phyloP scores from a whole-genome alignment of 2,329 filamentous ascomycete genomes.

The Pseudonectria foliicola region DNA sequence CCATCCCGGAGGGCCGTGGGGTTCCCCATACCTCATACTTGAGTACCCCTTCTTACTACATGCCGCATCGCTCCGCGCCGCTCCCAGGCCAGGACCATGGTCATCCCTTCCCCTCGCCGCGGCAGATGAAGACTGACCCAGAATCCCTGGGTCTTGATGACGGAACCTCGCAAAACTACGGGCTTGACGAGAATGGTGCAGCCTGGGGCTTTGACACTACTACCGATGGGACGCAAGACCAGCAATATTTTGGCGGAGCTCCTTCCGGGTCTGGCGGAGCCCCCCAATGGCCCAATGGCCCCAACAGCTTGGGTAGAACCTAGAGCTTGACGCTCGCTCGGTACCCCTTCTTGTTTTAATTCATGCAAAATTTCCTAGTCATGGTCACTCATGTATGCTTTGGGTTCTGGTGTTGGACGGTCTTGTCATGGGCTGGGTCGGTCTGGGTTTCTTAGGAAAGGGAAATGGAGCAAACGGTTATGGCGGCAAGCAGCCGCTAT shows the following conservation, averaged over 20 bases:
- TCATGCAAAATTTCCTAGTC: too few relatives aligned
- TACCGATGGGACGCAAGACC: slow-evolving; percentile 9
- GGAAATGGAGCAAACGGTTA: too few relatives aligned
- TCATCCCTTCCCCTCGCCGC: slow-evolving; percentile 11
- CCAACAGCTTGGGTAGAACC: slow-evolving; percentile 4
- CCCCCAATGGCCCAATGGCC: slow-evolving; percentile 8
- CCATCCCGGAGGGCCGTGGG: slow-evolving; percentile 6
- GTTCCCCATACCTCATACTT: slow-evolving; percentile 6
- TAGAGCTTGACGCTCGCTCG: background rate
- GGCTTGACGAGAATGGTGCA: slow-evolving; percentile 8
- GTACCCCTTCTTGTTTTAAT: background rate
- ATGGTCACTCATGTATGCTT: too few relatives aligned
- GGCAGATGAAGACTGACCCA: slow-evolving; percentile 12
- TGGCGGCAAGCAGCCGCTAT: too few relatives aligned
- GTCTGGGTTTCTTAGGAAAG: too few relatives aligned
- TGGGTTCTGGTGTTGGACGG: too few relatives aligned
- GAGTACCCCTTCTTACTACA: slow-evolving; percentile 11
- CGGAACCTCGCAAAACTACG: slow-evolving; percentile 10
- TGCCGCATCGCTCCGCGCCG: slow-evolving; percentile 8
- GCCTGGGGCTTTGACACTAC: slow-evolving; percentile 9
- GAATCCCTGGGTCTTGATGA: slow-evolving; percentile 8
- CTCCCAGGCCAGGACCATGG: slow-evolving; percentile 6
- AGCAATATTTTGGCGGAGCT: slow-evolving; percentile 8
- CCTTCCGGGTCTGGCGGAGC: slow-evolving; percentile 1
- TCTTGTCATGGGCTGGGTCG: too few relatives aligned